Percentiles rank a stretch among this genome's conserved stretches.
These are phyloP conservation scores for Paraconiothyrium brasiliense DNA, from an alignment of 2,329 filamentous ascomycete species.

Conservation along the genomic window DNA sequence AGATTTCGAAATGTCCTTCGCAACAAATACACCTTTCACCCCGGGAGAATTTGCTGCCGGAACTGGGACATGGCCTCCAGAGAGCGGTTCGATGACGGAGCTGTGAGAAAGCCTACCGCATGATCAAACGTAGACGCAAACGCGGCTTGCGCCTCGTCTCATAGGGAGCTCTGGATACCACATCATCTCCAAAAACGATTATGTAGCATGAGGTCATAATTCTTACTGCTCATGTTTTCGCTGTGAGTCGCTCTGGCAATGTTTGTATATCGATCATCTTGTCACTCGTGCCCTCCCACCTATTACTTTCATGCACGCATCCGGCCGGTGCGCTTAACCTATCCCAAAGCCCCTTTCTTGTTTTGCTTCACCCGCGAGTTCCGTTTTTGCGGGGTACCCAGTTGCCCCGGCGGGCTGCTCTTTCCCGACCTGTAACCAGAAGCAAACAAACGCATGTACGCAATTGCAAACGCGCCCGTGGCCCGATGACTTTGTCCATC, in stretches of 20 bases:
- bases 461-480: background rate
- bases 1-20: constrained; percentile 52
- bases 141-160: background rate
- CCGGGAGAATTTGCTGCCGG: constrained; percentile 35
- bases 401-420: background rate
- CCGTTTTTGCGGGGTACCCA: background rate
- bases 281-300: no score
- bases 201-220: background rate
- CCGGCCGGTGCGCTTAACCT: no score
- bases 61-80: constrained; percentile 32
- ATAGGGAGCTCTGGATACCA: background rate
- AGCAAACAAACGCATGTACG: constrained; percentile 4
- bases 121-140: background rate
- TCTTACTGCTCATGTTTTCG: no score
- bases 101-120: constrained; percentile 23
- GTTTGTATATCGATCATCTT: no score
- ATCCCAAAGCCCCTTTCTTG: no score
- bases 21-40: constrained; percentile 50
- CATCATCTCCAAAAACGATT: background rate
- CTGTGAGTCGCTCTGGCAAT: no score
- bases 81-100: constrained; percentile 36
- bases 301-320: no score
- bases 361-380: background rate
- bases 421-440: background rate
- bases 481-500: background rate